Conservation (phyloP, 345 rosid species). For the Acer negundo region DNA sequence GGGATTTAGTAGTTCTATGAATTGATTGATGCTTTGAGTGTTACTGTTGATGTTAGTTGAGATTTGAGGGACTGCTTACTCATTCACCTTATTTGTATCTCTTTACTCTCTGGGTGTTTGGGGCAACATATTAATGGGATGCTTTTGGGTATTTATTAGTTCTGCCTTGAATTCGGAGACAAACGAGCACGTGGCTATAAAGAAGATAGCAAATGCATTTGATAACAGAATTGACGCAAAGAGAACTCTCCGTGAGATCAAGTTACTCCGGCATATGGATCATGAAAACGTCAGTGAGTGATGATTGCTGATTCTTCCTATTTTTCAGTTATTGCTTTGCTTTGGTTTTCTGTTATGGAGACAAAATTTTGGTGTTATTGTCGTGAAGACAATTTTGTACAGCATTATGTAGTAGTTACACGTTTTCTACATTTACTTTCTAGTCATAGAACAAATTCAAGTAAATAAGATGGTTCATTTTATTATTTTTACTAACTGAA, state of each 20-base stretch:
- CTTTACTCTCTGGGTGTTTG: background rate
- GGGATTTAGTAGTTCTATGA: background rate
- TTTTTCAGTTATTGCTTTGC: background rate
- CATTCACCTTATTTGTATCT: background rate
- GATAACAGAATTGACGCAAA: slow-evolving; percentile 82
- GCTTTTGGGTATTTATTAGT: slow-evolving; percentile 31
- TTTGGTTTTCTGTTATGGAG: background rate
- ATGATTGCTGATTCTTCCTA: slow-evolving; percentile 1
- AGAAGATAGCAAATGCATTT: slow-evolving; percentile 84
- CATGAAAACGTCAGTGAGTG: slow-evolving; percentile 92
- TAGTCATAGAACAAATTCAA: background rate
- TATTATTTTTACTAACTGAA: background rate
- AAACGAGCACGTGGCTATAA: slow-evolving; percentile 75
- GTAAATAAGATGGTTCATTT: background rate
- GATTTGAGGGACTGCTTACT: background rate
- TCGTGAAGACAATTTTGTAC: background rate
- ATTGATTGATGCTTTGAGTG: background rate
- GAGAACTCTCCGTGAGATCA: slow-evolving; percentile 97
- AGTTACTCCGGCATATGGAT: slow-evolving; percentile 91
- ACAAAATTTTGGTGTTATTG: background rate
- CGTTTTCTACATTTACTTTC: background rate
- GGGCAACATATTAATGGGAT: background rate
- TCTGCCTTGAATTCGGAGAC: slow-evolving; percentile 79
- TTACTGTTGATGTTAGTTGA: background rate
- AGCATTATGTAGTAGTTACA: background rate